Evolutionary conservation across 2,329 filamentous ascomycete genomes (phyloP), one percentile per base, ranked within the genome.

Genomic region (Botrytis squamosa): DNA sequence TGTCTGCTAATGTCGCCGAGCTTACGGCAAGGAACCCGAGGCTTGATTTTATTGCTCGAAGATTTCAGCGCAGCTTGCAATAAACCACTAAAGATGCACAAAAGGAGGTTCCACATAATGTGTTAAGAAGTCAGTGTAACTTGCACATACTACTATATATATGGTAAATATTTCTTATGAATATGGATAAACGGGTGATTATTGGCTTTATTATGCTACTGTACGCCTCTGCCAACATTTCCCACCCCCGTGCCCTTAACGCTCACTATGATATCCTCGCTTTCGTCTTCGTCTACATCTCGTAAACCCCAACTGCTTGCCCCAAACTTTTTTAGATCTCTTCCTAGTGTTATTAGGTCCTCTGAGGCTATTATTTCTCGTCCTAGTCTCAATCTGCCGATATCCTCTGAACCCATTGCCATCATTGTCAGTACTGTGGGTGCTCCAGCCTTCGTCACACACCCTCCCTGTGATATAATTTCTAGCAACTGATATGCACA

Each of bases 341-440:
- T 88, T 18, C 93, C 95, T 71, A 98, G 84, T 68, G 90, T 89
- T 73, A 99, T 88, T 71, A 94, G 86, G 74, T 93, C 91, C 81
- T 97, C 93, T 4, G 91, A 92, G 0, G 90, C 95, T 64, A 98
- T 83, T 0, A 98, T 90, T 65, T 95, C 92, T 78, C 90, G 91
- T 46, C 95, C 94, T 74, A 99, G 81, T 76, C 93, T 89, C 77
- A 99, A 82, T 74, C 96, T 88, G 7, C 96, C 96, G 22, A 99
- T 94, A 82, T 99, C 96, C 81, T 98, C 96, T 1, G 92, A 93
- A 0, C 96, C 96, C 96, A 99, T 98, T 49, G 95, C 94, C 96
- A 99, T 99, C 76, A 99, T 85, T 29, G 91, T 93, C 71, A 99
- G 83, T 76, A 97, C 87, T 0, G 92, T 95, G 4, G 89, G 86